Conservation (phyloP, 2,329 filamentous ascomycete genomes). For the Eurotiales sp. region DNA sequence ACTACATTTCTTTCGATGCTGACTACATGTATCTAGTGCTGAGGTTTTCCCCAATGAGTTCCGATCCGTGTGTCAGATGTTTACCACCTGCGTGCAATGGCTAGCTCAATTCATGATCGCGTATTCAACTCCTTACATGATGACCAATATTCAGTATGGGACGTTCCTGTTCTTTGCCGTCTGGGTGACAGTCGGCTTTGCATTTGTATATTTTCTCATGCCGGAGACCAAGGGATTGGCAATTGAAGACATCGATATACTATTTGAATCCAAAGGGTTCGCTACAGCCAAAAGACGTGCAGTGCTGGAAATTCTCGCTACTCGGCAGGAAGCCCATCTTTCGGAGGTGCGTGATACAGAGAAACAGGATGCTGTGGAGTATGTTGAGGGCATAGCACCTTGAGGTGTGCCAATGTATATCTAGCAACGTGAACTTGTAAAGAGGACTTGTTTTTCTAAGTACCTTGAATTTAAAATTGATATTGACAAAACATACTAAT, state of each 20-base stretch:
- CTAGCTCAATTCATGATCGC: slow-evolving; percentile 72
- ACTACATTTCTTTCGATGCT: too few species aligned
- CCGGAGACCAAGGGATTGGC: slow-evolving; percentile 67
- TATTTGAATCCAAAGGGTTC: slow-evolving; percentile 53
- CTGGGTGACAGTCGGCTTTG: slow-evolving; percentile 57
- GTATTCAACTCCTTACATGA: slow-evolving; percentile 64
- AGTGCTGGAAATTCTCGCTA: too few species aligned
- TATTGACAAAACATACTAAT: too few species aligned
- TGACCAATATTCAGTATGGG: slow-evolving; percentile 51
- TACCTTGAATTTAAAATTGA: too few species aligned
- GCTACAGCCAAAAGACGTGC: neutral
- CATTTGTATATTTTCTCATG: slow-evolving; percentile 66
- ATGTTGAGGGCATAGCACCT: too few species aligned
- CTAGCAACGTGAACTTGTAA: too few species aligned
- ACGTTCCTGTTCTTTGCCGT: slow-evolving; percentile 68
- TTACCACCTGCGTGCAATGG: slow-evolving; percentile 68
- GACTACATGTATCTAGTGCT: slow-evolving; percentile 49
- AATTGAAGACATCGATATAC: slow-evolving; percentile 63
- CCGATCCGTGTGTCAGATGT: slow-evolving; percentile 63
- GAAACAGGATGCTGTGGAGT: too few species aligned
- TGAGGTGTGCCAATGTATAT: too few species aligned
- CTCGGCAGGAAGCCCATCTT: too few species aligned
- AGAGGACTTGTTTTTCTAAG: too few species aligned
- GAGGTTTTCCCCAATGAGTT: slow-evolving; percentile 68
- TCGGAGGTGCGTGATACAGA: too few species aligned